Base-by-base conservation (phyloP, 2,329 filamentous ascomycete species). In the Diaporthe capsici region DNA sequence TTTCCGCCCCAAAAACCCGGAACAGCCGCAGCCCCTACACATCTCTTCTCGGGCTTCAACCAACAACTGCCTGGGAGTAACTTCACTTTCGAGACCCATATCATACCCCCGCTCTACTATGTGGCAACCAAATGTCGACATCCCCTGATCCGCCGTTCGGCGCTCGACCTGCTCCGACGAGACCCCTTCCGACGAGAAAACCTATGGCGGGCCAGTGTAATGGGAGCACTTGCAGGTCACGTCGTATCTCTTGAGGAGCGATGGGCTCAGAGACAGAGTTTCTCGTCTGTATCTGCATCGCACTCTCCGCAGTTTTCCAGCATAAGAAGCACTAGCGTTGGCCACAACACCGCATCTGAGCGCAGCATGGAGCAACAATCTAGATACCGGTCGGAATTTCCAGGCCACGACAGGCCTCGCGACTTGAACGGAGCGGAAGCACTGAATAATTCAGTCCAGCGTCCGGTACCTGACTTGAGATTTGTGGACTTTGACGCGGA, bases 41-140 rank as follows among this genome's bases (percentile, higher is more conserved):
- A 61, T 71, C 70, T 4, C 51, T 76, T 34, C 28, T 77, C 70
- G 37, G 76, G 15, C 42, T 75, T 39, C 34, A 61, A n/a, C 53
- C 70, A 55, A 6, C 71, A 55, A 8, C 51, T 73, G n/a, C 58
- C 67, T 25, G 74, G 65, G 4, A 70, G 53, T 63, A 78, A 44
- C 47, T 86, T 86, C 58, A 82, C 81, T 5, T 86, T 86, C 39
- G 84, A 86, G 57, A 85, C 82, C 0, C 83, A 85, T 22, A 63
- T 86, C 0, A 80, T 86, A 5, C 82, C 84, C 0, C 83, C 84
- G 0, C 75, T 87, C 0, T 86, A 84, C 77, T 86, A 83, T 79
- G 82, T 83, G 6, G 82, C 80, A 2, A 79, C 78, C 34, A 85
- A 84, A 70, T 86, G 83, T 61, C 80, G 84, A 0, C 85, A 86